Evolutionary conservation across 768 basidiomycete genomes (phyloP).

Genomic region (Lyophyllum decastes): DNA sequence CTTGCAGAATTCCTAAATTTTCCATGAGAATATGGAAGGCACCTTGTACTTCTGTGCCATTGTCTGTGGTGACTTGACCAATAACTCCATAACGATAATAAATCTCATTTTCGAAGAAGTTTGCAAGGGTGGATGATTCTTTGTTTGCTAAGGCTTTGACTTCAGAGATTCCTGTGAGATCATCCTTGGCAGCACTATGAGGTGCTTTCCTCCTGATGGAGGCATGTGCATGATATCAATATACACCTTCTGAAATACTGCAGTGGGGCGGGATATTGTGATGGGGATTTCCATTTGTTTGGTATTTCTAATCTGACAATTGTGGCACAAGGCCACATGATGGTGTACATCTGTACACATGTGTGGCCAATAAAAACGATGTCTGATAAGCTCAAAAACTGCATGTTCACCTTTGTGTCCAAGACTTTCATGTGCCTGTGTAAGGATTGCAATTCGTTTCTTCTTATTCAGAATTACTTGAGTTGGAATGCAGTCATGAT

Average conservation of each 20-base stretch:
- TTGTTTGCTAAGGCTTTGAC: constrained; percentile 20
- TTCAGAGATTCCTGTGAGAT: constrained; percentile 23
- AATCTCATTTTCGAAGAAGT: constrained; percentile 29
- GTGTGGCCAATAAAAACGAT: constrained; percentile 23
- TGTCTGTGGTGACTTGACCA: constrained; percentile 22
- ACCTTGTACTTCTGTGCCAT: constrained; percentile 30
- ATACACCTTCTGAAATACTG: constrained; percentile 28
- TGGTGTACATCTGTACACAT: constrained; percentile 27
- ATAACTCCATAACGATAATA: constrained; percentile 39
- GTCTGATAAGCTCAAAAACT: background rate
- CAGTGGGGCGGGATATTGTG: constrained; percentile 20
- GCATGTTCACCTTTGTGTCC: constrained; percentile 16
- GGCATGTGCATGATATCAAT: constrained; percentile 30
- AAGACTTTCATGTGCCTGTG: constrained; percentile 22
- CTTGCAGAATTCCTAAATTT: constrained; percentile 35
- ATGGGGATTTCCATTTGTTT: constrained; percentile 27
- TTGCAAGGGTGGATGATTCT: constrained; percentile 18
- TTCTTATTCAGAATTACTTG: constrained; percentile 21
- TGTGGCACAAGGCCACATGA: constrained; percentile 32
- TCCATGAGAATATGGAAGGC: constrained; percentile 19
- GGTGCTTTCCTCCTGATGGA: constrained; percentile 18
- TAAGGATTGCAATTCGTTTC: constrained; percentile 18
- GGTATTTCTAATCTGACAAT: constrained; percentile 28
- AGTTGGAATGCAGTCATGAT: no score
- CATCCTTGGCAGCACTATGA: constrained; percentile 26